phyloP scores from a whole-genome alignment of 192 early-diverging fungal genomes.

The Gigaspora rosea region DNA sequence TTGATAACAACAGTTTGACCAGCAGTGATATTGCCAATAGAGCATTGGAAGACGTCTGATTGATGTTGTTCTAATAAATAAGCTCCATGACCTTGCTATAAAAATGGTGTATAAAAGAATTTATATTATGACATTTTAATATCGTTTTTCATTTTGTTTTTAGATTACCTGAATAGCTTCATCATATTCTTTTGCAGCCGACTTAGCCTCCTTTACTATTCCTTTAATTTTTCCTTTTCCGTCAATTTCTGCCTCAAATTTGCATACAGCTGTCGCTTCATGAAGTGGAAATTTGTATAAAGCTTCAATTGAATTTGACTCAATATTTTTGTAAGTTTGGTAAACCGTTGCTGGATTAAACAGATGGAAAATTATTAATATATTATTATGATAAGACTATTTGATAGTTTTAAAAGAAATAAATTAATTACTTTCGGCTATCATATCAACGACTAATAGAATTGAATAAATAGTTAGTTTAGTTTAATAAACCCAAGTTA shows the following conservation, averaged over 20 bases:
- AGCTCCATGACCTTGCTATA: constrained; percentile 14
- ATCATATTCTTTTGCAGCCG: not conserved
- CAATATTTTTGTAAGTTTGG: constrained; percentile 2
- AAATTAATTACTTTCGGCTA: constrained; percentile 22
- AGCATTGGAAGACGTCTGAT: constrained; percentile 49
- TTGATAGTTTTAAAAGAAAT: not conserved
- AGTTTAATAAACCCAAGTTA: too few species aligned
- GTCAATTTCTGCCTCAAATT: constrained; percentile 28
- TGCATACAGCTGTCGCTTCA: constrained; percentile 12
- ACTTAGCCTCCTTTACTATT: constrained; percentile 18
- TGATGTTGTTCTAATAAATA: constrained; percentile 22
- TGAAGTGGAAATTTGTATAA: not conserved
- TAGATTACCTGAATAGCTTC: too few species aligned
- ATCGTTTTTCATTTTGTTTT: constrained; percentile 3
- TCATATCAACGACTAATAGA: constrained; percentile 33
- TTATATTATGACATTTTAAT: not conserved
- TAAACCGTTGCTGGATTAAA: not conserved
- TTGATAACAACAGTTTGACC: constrained; percentile 37
- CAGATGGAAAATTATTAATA: not conserved
- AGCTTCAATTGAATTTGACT: too few species aligned
- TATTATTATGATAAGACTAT: not conserved
- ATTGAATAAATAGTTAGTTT: not conserved
- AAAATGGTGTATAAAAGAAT: not conserved
- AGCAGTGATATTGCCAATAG: constrained; percentile 52
- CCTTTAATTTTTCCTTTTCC: constrained; percentile 17